These are phyloP conservation scores for Cichorium intybus DNA, from an alignment of 140 eudicot genomes.

Conservation along the genomic window DNA sequence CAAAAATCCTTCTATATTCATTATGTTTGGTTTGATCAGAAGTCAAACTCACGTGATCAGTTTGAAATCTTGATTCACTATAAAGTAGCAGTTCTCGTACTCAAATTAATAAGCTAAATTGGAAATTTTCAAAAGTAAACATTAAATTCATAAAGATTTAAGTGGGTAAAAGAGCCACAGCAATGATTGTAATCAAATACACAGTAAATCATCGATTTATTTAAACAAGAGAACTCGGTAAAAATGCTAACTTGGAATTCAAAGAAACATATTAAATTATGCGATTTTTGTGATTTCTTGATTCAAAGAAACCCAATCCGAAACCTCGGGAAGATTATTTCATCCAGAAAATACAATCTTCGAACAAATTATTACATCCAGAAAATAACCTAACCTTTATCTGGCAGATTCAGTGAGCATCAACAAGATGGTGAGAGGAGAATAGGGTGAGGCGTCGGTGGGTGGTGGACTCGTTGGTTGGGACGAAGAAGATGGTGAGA, in stretches of 20 bases:
- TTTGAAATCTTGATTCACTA: neutral
- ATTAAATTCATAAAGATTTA: neutral
- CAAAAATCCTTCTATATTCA: neutral
- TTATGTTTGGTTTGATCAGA: neutral
- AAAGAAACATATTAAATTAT: neutral
- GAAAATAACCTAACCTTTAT: neutral
- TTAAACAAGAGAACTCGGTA: neutral
- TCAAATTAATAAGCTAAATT: neutral
- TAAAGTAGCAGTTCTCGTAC: slow-evolving; percentile 9
- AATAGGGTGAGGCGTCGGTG: too few relatives aligned
- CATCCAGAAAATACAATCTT: too few relatives aligned
- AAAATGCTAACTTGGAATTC: neutral
- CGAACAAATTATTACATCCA: too few relatives aligned
- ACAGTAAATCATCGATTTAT: slow-evolving; percentile 11
- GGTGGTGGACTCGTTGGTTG: too few relatives aligned
- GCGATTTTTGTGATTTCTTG: slow-evolving; percentile 4
- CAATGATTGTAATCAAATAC: neutral
- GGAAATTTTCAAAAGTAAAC: neutral
- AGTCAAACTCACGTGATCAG: neutral
- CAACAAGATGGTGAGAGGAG: too few relatives aligned
- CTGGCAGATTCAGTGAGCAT: slow-evolving; percentile 15
- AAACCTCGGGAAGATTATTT: neutral
- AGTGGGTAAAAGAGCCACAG: neutral
- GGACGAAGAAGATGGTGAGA: too few relatives aligned
- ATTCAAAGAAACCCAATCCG: neutral